Conservation (phyloP, 2,329 filamentous ascomycete species). For the Sordariomycetes sp. region DNA sequence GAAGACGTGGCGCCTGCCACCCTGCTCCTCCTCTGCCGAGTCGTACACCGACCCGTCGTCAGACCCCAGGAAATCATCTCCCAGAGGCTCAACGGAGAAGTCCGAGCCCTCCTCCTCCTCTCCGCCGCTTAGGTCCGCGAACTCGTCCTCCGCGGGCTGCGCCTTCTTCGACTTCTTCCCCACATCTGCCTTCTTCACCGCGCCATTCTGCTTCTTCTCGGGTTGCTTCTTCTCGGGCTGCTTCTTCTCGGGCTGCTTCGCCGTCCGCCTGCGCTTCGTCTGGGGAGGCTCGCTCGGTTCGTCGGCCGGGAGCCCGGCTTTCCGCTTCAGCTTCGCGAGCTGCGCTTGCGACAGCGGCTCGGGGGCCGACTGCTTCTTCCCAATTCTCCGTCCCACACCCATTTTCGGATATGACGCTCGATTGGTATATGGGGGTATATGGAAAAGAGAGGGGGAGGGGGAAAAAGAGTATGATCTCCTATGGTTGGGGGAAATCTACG, state of each 20-base stretch:
- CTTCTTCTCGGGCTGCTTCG: slow-evolving; percentile 18
- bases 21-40: slow-evolving; percentile 49
- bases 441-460: neutral
- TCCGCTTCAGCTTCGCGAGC: slow-evolving; percentile 72
- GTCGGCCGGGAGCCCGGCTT: slow-evolving; percentile 57
- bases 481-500: neutral
- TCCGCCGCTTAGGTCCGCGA: slow-evolving; percentile 26
- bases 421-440: neutral
- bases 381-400: slow-evolving; percentile 86
- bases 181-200: slow-evolving; percentile 9
- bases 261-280: slow-evolving; percentile 43
- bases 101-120: slow-evolving; percentile 28
- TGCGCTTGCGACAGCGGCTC: slow-evolving; percentile 69
- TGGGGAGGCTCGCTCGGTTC: slow-evolving; percentile 42
- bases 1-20: slow-evolving; percentile 56
- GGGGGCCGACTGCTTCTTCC: slow-evolving; percentile 87
- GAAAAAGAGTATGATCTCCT: neutral
- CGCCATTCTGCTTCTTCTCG: slow-evolving; percentile 18
- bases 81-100: slow-evolving; percentile 29
- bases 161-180: slow-evolving; percentile 16
- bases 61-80: slow-evolving; percentile 47
- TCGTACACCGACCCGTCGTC: slow-evolving; percentile 46
- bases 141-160: slow-evolving; percentile 18
- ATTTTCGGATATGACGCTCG: slow-evolving; percentile 35
- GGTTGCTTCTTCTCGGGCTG: slow-evolving; percentile 17